phyloP scores from a whole-genome alignment of 2,329 filamentous ascomycete species.

The Xylariaceae sp. region DNA sequence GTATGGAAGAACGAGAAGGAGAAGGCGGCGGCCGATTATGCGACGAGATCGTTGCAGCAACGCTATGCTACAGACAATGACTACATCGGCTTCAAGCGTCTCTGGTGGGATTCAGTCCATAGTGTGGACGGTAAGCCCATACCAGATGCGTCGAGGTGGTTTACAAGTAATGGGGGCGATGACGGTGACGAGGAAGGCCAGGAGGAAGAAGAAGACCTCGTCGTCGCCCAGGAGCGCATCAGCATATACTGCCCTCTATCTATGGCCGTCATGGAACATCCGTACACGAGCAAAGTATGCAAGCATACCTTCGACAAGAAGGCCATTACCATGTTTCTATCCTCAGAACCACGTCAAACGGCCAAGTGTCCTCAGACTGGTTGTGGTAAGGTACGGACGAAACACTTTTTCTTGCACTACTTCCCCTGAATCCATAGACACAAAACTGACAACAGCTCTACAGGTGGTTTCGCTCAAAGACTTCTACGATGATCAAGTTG shows the following conservation, averaged over 20 bases:
- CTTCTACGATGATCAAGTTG: slow-evolving; percentile 51
- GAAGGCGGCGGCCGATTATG: slow-evolving; percentile 40
- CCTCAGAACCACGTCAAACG: slow-evolving; percentile 28
- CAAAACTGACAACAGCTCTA: slow-evolving; percentile 4
- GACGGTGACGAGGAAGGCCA: slow-evolving; percentile 33
- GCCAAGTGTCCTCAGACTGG: slow-evolving; percentile 61
- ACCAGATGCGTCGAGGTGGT: slow-evolving; percentile 52
- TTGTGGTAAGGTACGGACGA: slow-evolving; percentile 49
- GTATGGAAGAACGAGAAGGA: slow-evolving; percentile 36
- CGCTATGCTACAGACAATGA: slow-evolving; percentile 54
- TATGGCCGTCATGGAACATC: slow-evolving; percentile 57
- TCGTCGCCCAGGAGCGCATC: slow-evolving; percentile 57
- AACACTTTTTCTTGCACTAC: background rate
- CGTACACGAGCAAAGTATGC: slow-evolving; percentile 62
- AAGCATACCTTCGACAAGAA: slow-evolving; percentile 66
- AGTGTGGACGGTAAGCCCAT: slow-evolving; percentile 46
- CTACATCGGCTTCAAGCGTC: slow-evolving; percentile 54
- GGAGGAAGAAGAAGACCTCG: slow-evolving; percentile 62
- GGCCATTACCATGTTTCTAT: slow-evolving; percentile 54
- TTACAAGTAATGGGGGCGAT: slow-evolving; percentile 34
- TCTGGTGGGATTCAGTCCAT: slow-evolving; percentile 51
- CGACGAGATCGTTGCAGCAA: slow-evolving; percentile 37
- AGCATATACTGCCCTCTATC: slow-evolving; percentile 68
- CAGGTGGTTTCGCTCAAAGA: slow-evolving; percentile 49
- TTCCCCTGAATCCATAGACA: background rate